phyloP scores from a whole-genome alignment of 257 asterid species.

The Petrea volubilis region DNA sequence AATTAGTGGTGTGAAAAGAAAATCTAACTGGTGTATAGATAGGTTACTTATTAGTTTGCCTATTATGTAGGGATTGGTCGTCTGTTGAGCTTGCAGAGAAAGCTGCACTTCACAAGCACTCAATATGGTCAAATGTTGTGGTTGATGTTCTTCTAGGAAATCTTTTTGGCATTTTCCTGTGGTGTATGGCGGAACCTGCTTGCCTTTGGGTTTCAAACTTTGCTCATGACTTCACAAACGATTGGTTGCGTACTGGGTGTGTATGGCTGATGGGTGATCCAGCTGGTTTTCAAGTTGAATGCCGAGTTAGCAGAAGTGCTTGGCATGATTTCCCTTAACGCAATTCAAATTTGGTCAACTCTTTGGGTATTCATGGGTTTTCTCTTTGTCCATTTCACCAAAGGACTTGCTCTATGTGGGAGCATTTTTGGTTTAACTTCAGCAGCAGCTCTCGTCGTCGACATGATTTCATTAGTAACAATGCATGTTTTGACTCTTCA shows the following conservation, averaged over 20 bases:
- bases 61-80: constrained; percentile 58
- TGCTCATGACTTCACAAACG: constrained; percentile 63
- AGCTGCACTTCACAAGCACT: constrained; percentile 65
- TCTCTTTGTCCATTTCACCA: constrained; percentile 50
- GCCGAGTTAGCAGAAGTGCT: constrained; percentile 94
- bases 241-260: constrained; percentile 84
- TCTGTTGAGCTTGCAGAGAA: constrained; percentile 85
- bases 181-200: constrained; percentile 60
- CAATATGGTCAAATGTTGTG: constrained; percentile 70
- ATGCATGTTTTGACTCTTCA: constrained; percentile 73
- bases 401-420: constrained; percentile 71
- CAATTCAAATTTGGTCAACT: constrained; percentile 93
- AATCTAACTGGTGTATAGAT: neutral
- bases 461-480: constrained; percentile 71
- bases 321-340: constrained; percentile 84
- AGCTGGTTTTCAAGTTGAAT: constrained; percentile 96
- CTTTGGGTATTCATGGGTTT: constrained; percentile 68
- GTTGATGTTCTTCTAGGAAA: constrained; percentile 82
- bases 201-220: constrained; percentile 54
- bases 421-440: constrained; percentile 77
- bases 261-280: constrained; percentile 99
- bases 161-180: constrained; percentile 62
- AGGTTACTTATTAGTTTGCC: constrained; percentile 22
- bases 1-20: neutral
- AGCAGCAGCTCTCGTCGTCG: constrained; percentile 69